phyloP scores from a whole-genome alignment of 192 early-diverging fungal species.

The Kappamyces sp. region DNA sequence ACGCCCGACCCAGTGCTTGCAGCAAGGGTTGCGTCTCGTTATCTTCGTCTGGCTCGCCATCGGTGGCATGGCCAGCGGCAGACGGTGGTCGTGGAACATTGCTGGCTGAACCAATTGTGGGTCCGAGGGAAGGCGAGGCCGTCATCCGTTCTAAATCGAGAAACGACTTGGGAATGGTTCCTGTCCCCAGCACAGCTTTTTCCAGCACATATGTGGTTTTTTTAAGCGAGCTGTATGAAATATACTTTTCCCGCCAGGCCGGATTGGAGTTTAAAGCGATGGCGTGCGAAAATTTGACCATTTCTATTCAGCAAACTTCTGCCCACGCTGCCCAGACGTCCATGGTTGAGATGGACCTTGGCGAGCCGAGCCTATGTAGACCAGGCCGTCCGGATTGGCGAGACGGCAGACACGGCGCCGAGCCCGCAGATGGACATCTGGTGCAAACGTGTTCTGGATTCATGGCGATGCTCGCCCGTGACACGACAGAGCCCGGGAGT shows the following conservation, averaged over 20 bases:
- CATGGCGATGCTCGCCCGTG: too few relatives aligned
- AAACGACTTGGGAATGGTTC: conserved; percentile 26
- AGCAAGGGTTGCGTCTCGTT: conserved; percentile 17
- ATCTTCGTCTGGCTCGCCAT: conserved; percentile 5
- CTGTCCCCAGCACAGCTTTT: conserved; percentile 35
- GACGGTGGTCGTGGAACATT: conserved; percentile 9
- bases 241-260: conserved; percentile 49
- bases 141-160: conserved; percentile 23
- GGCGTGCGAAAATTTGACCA: conserved; percentile 92
- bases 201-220: conserved; percentile 46
- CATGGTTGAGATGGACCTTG: too few relatives aligned
- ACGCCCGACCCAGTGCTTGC: conserved; percentile 31
- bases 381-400: too few relatives aligned
- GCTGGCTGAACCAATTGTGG: neutral
- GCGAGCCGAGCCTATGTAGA: too few relatives aligned
- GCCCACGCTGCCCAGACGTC: too few relatives aligned
- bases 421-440: too few relatives aligned
- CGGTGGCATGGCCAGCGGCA: conserved; percentile 4
- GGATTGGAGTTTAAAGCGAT: conserved; percentile 84
- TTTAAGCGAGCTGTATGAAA: conserved; percentile 39
- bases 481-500: too few relatives aligned
- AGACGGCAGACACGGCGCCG: too few relatives aligned
- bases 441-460: too few relatives aligned
- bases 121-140: neutral
- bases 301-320: too few relatives aligned